Conservation (phyloP, 805 yeast species). For the Scheffersomyces lignosus region DNA sequence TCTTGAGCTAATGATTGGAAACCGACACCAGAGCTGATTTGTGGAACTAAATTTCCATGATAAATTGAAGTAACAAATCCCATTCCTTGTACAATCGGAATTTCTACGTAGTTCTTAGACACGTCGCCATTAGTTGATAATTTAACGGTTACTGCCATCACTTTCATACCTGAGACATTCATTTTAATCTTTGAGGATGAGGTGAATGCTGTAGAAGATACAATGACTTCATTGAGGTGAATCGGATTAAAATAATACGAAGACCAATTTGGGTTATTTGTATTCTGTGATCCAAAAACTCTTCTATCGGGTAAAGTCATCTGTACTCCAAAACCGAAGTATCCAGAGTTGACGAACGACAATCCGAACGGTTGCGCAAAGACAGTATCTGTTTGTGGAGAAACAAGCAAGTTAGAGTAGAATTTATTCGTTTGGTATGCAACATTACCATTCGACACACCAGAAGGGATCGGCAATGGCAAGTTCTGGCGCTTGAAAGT, state of each 20-base stretch:
- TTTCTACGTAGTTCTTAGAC: constrained; percentile 7
- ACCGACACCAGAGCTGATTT: constrained; percentile 3
- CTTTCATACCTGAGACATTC: constrained; percentile 5
- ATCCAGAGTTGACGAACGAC: constrained; percentile 6
- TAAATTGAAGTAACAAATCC: constrained; percentile 13
- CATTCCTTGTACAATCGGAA: constrained; percentile 18
- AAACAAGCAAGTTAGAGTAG: constrained; percentile 14
- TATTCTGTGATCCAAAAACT: constrained; percentile 3
- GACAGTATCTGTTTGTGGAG: constrained; percentile 6
- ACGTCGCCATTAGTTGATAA: constrained; percentile 2
- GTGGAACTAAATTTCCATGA: constrained; percentile 9
- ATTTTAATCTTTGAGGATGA: neutral
- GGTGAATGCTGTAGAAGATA: constrained; percentile 1
- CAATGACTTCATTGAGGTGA: neutral
- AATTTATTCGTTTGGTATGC: constrained; percentile 13
- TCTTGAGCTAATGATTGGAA: neutral
- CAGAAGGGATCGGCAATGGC: neutral
- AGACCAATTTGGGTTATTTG: constrained; percentile 3
- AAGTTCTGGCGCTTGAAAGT: neutral
- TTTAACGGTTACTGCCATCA: constrained; percentile 6
- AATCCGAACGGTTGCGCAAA: constrained; percentile 12
- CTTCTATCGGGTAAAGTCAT: constrained; percentile 5
- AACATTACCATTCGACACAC: neutral
- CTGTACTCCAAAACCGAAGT: constrained; percentile 12
- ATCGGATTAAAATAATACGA: neutral